Percentiles rank a stretch among this genome's conserved stretches.
Evolutionary conservation across 495 filamentous ascomycete genomes (phyloP).

Genomic region (Aspergillus wentii): DNA sequence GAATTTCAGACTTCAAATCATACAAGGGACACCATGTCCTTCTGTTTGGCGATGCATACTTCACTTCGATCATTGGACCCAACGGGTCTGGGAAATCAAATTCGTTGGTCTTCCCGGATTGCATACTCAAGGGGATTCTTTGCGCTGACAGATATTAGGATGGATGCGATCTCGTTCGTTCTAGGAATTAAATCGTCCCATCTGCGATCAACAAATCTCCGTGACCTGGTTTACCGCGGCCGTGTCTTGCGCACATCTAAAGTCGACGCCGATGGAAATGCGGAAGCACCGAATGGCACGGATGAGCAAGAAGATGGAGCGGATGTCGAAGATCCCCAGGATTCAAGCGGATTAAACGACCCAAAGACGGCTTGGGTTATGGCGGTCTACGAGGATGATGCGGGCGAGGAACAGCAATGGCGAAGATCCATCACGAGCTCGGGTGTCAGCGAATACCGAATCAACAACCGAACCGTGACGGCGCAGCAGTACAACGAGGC

Average conservation of each 20-base stretch:
- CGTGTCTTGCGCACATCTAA: slow-evolving; percentile 88
- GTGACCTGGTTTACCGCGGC: slow-evolving; percentile 93
- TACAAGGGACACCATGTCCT: slow-evolving; percentile 95
- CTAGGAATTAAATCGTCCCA: slow-evolving; percentile 97
- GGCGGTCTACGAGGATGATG: slow-evolving; percentile 98
- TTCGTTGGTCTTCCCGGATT: slow-evolving; percentile 58
- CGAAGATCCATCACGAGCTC: slow-evolving; percentile 86
- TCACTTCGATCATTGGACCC: slow-evolving; percentile 97
- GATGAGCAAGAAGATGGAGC: slow-evolving; percentile 34
- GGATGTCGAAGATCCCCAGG: slow-evolving; percentile 41
- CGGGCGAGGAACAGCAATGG: slow-evolving; percentile 92
- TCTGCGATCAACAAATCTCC: slow-evolving; percentile 88
- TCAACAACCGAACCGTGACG: slow-evolving; percentile 85
- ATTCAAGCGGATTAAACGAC: slow-evolving; percentile 57
- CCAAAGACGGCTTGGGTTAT: slow-evolving; percentile 96
- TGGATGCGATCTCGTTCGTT: slow-evolving; percentile 99
- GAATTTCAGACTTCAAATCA: slow-evolving; percentile 91
- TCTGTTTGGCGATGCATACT: slow-evolving; percentile 96
- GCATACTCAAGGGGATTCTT: background rate
- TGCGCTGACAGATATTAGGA: slow-evolving; percentile 49
- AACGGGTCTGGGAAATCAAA: slow-evolving; percentile 99
- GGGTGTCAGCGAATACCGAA: slow-evolving; percentile 91
- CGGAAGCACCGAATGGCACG: slow-evolving; percentile 48
- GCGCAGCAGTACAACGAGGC: slow-evolving; percentile 92
- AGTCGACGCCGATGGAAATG: slow-evolving; percentile 81